Conservation (phyloP, 2,329 filamentous ascomycete genomes). For the Lizonia empirigonia region DNA sequence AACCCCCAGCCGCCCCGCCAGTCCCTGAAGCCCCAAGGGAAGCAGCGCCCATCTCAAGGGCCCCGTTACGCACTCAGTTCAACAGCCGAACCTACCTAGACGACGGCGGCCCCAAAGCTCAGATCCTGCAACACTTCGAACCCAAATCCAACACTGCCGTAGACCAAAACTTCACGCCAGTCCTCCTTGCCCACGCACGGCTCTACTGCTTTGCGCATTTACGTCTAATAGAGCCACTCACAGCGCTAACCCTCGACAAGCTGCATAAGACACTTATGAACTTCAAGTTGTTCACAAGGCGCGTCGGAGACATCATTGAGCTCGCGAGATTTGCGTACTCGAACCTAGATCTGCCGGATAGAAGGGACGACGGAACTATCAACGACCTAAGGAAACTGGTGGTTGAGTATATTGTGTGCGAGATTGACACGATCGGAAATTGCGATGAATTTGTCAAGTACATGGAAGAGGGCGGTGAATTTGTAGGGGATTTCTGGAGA, state of each 20-base stretch:
- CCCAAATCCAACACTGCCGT: slow-evolving; percentile 21
- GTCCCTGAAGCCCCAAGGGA: no score
- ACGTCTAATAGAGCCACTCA: slow-evolving; percentile 18
- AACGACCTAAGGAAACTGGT: slow-evolving; percentile 24
- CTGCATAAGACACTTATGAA: slow-evolving; percentile 21
- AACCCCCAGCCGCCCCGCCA: no score
- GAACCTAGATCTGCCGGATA: slow-evolving; percentile 17
- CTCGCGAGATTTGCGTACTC: slow-evolving; percentile 20
- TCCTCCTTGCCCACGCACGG: slow-evolving; percentile 23
- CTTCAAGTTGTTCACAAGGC: slow-evolving; percentile 18
- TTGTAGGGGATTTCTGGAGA: slow-evolving; percentile 31
- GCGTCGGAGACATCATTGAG: slow-evolving; percentile 21
- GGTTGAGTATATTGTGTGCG: slow-evolving; percentile 25
- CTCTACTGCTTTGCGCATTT: slow-evolving; percentile 22
- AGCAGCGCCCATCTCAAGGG: slow-evolving; percentile 21
- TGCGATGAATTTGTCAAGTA: slow-evolving; percentile 19
- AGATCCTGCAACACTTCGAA: slow-evolving; percentile 20
- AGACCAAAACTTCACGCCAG: slow-evolving; percentile 29
- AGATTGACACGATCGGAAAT: slow-evolving; percentile 24
- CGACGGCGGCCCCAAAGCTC: slow-evolving; percentile 17
- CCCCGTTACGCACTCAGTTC: slow-evolving; percentile 22
- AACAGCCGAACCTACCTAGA: slow-evolving; percentile 19
- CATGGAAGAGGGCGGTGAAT: slow-evolving; percentile 31
- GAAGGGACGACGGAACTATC: slow-evolving; percentile 12
- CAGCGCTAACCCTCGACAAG: slow-evolving; percentile 22